Conservation (phyloP, 331 rosid genomes). For the Phaseolus coccineus region DNA sequence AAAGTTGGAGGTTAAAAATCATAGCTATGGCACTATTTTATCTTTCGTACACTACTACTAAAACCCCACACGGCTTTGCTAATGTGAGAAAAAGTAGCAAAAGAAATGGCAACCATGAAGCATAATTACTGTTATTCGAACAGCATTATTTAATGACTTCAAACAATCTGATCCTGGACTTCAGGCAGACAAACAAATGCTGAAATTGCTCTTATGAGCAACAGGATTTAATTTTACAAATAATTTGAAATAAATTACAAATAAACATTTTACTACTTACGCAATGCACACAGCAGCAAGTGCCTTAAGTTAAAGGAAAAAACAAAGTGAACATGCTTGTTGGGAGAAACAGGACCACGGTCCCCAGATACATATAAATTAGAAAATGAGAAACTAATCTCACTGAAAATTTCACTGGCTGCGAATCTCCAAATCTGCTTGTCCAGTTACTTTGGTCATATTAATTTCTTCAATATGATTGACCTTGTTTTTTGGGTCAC, state of each 20-base stretch:
- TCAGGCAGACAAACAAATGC: slow-evolving; percentile 42
- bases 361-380: slow-evolving; percentile 51
- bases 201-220: slow-evolving; percentile 46
- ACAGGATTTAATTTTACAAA: slow-evolving; percentile 54
- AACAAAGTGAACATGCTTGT: slow-evolving; percentile 54
- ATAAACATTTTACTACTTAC: slow-evolving; percentile 59
- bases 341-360: slow-evolving; percentile 49
- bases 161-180: slow-evolving; percentile 43
- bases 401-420: slow-evolving; percentile 57
- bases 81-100: slow-evolving; percentile 16
- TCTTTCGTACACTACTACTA: neutral
- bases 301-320: slow-evolving; percentile 60
- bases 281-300: slow-evolving; percentile 68
- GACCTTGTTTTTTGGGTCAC: slow-evolving; percentile 50
- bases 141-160: slow-evolving; percentile 42
- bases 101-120: slow-evolving; percentile 4
- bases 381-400: slow-evolving; percentile 48
- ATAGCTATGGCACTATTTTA: slow-evolving; percentile 8
- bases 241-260: slow-evolving; percentile 71
- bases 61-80: neutral
- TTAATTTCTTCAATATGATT: slow-evolving; percentile 50
- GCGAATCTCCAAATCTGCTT: slow-evolving; percentile 55
- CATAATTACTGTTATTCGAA: slow-evolving; percentile 13
- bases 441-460: slow-evolving; percentile 51
- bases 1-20: slow-evolving; percentile 8